Conservation (phyloP, 2,329 filamentous ascomycete species). For the Diaporthe humulicola region DNA sequence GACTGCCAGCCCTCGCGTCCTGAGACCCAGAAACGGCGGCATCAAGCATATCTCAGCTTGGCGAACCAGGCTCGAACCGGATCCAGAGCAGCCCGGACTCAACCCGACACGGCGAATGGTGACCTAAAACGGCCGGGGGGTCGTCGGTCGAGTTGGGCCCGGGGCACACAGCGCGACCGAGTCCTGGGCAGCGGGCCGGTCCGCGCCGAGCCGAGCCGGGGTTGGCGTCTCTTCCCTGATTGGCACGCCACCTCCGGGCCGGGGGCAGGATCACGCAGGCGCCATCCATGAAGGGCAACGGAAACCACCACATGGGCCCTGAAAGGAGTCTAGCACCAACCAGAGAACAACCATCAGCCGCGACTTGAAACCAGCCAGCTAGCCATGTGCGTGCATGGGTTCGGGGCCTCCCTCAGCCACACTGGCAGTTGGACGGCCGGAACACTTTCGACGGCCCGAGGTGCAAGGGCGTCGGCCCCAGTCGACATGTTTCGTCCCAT, state of each 20-base stretch:
- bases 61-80: not conserved
- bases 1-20: not conserved
- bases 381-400: not conserved
- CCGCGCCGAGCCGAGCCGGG: slow-evolving; percentile 21
- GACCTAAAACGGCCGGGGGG: not conserved
- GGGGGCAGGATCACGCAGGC: not conserved
- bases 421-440: not conserved
- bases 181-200: slow-evolving; percentile 15
- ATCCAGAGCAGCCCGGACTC: not conserved
- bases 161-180: not conserved
- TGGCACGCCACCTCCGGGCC: not conserved
- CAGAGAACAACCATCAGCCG: not conserved
- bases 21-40: no score
- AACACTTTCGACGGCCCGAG: slow-evolving; percentile 8
- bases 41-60: no score
- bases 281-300: slow-evolving; percentile 7
- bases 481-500: not conserved
- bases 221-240: not conserved
- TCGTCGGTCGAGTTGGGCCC: not conserved
- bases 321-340: slow-evolving; percentile 19
- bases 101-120: not conserved
- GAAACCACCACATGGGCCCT: not conserved
- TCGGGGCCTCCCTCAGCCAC: slow-evolving; percentile 9
- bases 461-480: not conserved
- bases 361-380: not conserved